phyloP scores from a whole-genome alignment of 2,329 filamentous ascomycete genomes.

The Colletotrichum melonis region DNA sequence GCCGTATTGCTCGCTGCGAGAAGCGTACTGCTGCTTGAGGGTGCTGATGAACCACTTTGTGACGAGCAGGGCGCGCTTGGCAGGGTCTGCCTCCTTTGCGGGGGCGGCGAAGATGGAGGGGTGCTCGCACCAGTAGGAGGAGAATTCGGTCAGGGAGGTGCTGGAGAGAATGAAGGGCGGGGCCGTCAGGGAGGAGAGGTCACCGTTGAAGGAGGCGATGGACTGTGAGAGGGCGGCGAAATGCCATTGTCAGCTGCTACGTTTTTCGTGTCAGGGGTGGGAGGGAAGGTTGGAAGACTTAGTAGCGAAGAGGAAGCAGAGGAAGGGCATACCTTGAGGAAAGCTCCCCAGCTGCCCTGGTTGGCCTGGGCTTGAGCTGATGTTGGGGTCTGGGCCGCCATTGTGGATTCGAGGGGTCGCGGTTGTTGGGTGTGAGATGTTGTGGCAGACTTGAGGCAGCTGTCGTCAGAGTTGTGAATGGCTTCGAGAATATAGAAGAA shows the following conservation, averaged over 20 bases:
- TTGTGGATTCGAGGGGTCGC: neutral
- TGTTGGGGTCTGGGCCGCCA: conserved; percentile 27
- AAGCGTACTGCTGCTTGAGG: conserved; percentile 85
- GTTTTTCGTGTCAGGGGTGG: neutral
- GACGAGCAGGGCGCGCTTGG: conserved; percentile 87
- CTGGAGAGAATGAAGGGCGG: conserved; percentile 86
- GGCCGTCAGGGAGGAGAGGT: conserved; percentile 83
- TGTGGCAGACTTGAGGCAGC: neutral
- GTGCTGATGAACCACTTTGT: conserved; percentile 96
- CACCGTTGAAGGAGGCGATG: conserved; percentile 84
- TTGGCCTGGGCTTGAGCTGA: conserved; percentile 20
- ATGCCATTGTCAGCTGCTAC: neutral
- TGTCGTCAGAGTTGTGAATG: neutral
- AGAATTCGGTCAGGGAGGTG: conserved; percentile 83
- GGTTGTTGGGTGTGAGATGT: neutral
- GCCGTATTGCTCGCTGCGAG: conserved; percentile 80
- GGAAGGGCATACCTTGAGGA: conserved; percentile 28
- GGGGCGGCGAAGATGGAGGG: conserved; percentile 84
- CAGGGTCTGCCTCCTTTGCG: conserved; percentile 80
- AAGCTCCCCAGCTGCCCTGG: conserved; percentile 27
- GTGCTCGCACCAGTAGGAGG: conserved; percentile 85
- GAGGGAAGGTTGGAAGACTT: neutral
- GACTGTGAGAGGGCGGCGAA: conserved; percentile 57
- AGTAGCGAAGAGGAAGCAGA: neutral
- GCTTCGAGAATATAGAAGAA: neutral